Conservation (phyloP, 495 filamentous ascomycete species). For the Neurospora sp. region DNA sequence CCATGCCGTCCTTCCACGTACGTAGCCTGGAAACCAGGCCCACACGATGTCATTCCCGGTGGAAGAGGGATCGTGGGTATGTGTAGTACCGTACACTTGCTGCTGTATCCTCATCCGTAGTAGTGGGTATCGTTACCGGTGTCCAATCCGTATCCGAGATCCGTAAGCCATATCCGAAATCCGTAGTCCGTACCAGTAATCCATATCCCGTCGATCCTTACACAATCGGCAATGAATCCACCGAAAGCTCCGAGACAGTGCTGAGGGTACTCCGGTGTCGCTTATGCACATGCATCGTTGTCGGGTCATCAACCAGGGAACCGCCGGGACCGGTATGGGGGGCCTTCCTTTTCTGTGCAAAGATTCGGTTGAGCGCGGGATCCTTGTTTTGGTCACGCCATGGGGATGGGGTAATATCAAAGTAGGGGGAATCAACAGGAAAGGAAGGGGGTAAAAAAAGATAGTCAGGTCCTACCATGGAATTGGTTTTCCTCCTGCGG, state of each 20-base stretch:
- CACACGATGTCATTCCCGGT: not conserved
- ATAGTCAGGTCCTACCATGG: constrained; percentile 4
- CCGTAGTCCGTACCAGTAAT: not conserved
- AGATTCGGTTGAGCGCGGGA: constrained; percentile 27
- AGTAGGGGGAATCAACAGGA: constrained; percentile 3
- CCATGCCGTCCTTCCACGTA: constrained; percentile 29
- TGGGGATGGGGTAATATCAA: not conserved
- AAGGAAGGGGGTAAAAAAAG: not conserved
- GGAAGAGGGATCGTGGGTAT: not conserved
- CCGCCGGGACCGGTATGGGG: constrained; percentile 20
- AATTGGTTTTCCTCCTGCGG: constrained; percentile 34
- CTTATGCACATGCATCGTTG: constrained; percentile 30
- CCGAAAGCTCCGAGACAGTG: not conserved
- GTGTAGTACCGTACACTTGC: not conserved
- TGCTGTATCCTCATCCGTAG: not conserved
- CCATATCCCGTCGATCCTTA: constrained; percentile 1
- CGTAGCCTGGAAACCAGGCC: constrained; percentile 1
- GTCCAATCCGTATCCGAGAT: not conserved
- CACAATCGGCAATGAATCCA: not conserved
- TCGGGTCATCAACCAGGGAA: not conserved
- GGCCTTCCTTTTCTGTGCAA: constrained; percentile 41
- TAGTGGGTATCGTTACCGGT: not conserved
- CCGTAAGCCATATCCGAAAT: not conserved
- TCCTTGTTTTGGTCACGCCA: constrained; percentile 16
- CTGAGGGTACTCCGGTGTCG: constrained; percentile 31